Evolutionary conservation across 1,284 basidiomycete genomes (phyloP), one percentile per base, ranked within the genome.

Genomic region (Boletus sp.): DNA sequence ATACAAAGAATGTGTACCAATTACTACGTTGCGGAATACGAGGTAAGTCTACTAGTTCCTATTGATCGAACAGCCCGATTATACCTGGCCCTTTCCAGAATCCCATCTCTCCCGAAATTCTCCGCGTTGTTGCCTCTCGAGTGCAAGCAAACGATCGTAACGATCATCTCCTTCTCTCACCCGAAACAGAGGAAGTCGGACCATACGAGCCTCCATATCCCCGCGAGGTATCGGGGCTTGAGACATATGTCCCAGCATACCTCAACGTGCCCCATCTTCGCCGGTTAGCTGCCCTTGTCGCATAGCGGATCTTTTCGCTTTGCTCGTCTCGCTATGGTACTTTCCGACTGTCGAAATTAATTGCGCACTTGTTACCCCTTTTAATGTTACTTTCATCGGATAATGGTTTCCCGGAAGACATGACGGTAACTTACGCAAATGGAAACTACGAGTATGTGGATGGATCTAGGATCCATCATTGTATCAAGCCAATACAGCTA

Each of bases 1-100:
- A 99, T 99, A 60, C 96, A 99, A 73, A 90, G 95, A 64, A 92
- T 97, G 81, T 96, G 95, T 71, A 89, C 88, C 51, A 94, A 96
- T 71, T 99, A 99, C 74, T 95, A 96, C 64, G 94, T 96, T 51
- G 96, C 96, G 40, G 96, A 99, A 72, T 97, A 96, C 67, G 93
- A 97, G 80, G 91, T 91, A 57, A 34, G 63, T 48, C 14, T 48
- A 74, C 51, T 14, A 23, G 19, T 41, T 41, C 13, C n/a, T 41
- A 22, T 44, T 10, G 8, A 38, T 30, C 14, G 25, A 13, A 51
- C 17, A 27, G 20, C 32, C 25, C 17, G 33, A 48, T 53, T 52
- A 47, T 37, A 33, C 53, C 50, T 3, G 39, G 26, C 14, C 30
- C 25, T 37, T 34, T 34, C 40, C 49, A 96, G 87, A 93, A 91